Evolutionary conservation across 345 rosid species (phyloP).

Genomic region (Viola odorata): DNA sequence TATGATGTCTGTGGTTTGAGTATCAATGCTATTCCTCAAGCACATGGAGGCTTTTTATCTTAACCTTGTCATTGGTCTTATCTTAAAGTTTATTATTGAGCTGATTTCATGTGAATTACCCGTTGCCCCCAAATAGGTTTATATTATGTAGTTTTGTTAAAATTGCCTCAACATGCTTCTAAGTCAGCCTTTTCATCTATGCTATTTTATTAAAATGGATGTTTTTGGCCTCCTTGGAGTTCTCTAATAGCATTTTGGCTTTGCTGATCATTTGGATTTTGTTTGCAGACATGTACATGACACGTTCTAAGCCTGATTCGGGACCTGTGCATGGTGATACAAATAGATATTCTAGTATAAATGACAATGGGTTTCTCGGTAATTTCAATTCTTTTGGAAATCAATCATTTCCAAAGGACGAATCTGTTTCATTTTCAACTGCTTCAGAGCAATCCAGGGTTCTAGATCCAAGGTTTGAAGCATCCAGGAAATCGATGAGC

Average conservation of each 20-base stretch:
- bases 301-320: constrained; percentile 46
- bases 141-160: not conserved
- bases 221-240: not conserved
- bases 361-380: constrained; percentile 52
- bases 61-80: no score
- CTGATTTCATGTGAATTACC: no score
- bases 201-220: not conserved
- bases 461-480: constrained; percentile 63
- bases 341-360: constrained; percentile 37
- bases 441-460: constrained; percentile 53
- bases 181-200: not conserved
- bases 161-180: constrained; percentile 2
- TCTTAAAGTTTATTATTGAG: no score
- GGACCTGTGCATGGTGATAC: constrained; percentile 51
- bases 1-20: not conserved
- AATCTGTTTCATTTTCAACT: constrained; percentile 37
- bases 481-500: constrained; percentile 46
- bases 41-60: no score
- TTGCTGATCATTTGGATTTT: no score
- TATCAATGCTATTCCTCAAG: not conserved
- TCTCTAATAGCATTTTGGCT: no score
- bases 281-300: constrained; percentile 57
- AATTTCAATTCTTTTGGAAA: constrained; percentile 39
- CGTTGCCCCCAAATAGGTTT: no score
- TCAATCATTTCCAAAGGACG: constrained; percentile 51